Evolutionary conservation across 2,329 filamentous ascomycete species (phyloP).

Genomic region (Teratosphaeria destructans): DNA sequence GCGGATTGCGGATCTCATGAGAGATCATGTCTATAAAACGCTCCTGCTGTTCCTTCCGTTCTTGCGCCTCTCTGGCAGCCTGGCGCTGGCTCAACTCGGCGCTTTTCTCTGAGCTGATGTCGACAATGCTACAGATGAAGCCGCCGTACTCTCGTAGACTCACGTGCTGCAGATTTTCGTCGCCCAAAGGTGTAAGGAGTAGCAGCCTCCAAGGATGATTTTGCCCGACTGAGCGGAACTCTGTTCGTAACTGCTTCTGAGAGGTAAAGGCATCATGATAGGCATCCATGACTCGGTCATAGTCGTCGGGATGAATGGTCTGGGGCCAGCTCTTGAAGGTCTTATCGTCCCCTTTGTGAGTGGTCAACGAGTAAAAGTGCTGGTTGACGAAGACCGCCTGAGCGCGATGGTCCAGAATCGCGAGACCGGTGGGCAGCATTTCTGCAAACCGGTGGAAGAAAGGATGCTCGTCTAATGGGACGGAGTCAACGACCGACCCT

Average conservation of each 20-base stretch:
- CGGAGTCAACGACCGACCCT: constrained; percentile 9
- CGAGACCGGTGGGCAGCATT: constrained; percentile 35
- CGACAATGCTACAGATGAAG: constrained; percentile 37
- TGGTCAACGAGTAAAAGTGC: constrained; percentile 37
- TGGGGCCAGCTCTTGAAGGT: constrained; percentile 37
- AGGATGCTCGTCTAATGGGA: constrained; percentile 27
- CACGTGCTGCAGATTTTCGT: constrained; percentile 26
- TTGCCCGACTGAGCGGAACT: constrained; percentile 31
- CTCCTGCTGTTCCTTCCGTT: constrained; percentile 37
- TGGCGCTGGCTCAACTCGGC: constrained; percentile 33
- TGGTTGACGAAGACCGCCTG: constrained; percentile 38
- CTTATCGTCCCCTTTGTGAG: constrained; percentile 28
- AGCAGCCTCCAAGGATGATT: constrained; percentile 32
- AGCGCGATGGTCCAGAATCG: constrained; percentile 35
- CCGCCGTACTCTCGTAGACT: constrained; percentile 28
- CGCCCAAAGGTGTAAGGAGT: constrained; percentile 31
- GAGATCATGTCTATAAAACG: constrained; percentile 31
- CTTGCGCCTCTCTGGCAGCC: constrained; percentile 32
- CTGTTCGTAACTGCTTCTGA: constrained; percentile 29
- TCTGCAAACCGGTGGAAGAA: constrained; percentile 37
- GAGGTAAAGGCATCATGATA: constrained; percentile 33
- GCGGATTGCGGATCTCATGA: constrained; percentile 29
- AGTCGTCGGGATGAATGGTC: constrained; percentile 35
- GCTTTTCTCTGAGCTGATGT: constrained; percentile 37
- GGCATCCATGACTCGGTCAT: constrained; percentile 33